phyloP scores from a whole-genome alignment of 2,329 filamentous ascomycete species.

The Trichoderma sp. region DNA sequence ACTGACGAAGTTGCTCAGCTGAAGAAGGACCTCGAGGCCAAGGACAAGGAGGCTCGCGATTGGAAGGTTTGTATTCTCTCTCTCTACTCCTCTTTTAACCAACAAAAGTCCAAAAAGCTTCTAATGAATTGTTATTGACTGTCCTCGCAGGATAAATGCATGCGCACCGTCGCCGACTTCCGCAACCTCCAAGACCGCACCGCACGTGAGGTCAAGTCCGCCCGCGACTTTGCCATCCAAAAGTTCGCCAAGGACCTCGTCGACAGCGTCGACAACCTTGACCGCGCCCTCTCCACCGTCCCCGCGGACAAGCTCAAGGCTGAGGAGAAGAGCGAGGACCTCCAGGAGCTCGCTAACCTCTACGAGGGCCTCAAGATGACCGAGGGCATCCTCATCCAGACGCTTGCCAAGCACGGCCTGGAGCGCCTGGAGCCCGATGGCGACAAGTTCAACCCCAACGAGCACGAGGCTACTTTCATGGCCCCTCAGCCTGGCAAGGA shows the following conservation, averaged over 20 bases:
- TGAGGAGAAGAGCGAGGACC: slow-evolving; percentile 48
- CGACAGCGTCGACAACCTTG: slow-evolving; percentile 94
- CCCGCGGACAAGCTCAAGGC: slow-evolving; percentile 67
- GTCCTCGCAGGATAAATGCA: slow-evolving; percentile 75
- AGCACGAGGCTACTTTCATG: slow-evolving; percentile 96
- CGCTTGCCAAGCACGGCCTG: slow-evolving; percentile 89
- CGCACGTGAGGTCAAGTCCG: slow-evolving; percentile 80
- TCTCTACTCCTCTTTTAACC: too few species aligned
- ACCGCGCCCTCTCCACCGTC: slow-evolving; percentile 82
- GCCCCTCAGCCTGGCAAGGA: slow-evolving; percentile 83
- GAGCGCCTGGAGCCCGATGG: slow-evolving; percentile 80
- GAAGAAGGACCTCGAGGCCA: slow-evolving; percentile 52
- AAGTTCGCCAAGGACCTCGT: slow-evolving; percentile 93
- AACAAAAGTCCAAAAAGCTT: too few species aligned
- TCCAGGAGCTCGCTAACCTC: slow-evolving; percentile 73
- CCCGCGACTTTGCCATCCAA: slow-evolving; percentile 91
- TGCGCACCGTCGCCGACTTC: slow-evolving; percentile 93
- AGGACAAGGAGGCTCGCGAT: slow-evolving; percentile 59
- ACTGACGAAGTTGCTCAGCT: slow-evolving; percentile 42
- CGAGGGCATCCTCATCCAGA: slow-evolving; percentile 79
- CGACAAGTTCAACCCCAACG: slow-evolving; percentile 92
- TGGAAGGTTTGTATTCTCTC: slow-evolving; percentile 66
- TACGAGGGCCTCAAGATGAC: slow-evolving; percentile 95
- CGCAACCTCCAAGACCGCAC: slow-evolving; percentile 96
- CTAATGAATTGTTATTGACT: neutral